phyloP scores from a whole-genome alignment of 495 filamentous ascomycete genomes.

The Penicillium bovifimosum region DNA sequence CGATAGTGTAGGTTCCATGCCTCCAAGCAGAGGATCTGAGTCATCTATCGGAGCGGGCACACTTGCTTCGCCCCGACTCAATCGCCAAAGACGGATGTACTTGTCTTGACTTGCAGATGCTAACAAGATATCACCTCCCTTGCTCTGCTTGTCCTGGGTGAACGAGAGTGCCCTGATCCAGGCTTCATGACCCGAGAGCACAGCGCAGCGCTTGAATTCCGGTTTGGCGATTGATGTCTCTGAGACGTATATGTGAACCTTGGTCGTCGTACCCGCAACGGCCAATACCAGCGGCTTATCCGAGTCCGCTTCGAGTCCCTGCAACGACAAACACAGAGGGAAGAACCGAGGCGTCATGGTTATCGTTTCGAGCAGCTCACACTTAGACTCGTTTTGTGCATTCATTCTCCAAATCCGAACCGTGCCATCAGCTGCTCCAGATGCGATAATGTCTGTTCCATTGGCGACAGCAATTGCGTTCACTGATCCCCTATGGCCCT shows the following conservation, averaged over 20 bases:
- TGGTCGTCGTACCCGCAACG: conserved; percentile 72
- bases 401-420: conserved; percentile 70
- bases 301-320: conserved; percentile 46
- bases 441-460: conserved; percentile 53
- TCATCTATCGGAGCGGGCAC: conserved; percentile 32
- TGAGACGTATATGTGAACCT: conserved; percentile 69
- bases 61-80: conserved; percentile 58
- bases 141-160: conserved; percentile 51
- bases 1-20: conserved; percentile 57
- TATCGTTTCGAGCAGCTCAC: conserved; percentile 63
- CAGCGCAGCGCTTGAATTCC: conserved; percentile 68
- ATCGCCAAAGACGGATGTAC: conserved; percentile 89
- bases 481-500: conserved; percentile 66
- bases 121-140: conserved; percentile 65
- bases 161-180: conserved; percentile 89
- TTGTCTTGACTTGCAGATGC: conserved; percentile 97
- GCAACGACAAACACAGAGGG: conserved; percentile 68
- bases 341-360: conserved; percentile 70
- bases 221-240: conserved; percentile 26
- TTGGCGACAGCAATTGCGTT: conserved; percentile 66
- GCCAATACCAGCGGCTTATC: conserved; percentile 60
- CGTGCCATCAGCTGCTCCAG: conserved; percentile 77
- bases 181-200: conserved; percentile 84
- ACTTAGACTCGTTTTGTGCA: conserved; percentile 26
- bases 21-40: conserved; percentile 53